phyloP scores from a whole-genome alignment of 495 filamentous ascomycete genomes.

The Friedmanniomyces simplex region DNA sequence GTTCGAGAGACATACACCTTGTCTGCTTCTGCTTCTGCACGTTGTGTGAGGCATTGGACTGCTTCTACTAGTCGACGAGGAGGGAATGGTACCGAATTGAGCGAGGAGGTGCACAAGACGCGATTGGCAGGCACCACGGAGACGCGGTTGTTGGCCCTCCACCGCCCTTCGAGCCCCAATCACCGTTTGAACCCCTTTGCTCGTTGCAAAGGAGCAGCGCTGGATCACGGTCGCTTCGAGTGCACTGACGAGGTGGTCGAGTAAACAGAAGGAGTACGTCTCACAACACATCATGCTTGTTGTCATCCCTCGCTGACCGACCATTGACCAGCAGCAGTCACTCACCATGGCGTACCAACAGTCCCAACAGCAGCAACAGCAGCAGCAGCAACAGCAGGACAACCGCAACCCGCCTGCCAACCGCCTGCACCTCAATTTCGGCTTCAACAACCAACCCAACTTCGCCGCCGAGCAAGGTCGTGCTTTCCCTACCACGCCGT shows the following conservation, averaged over 20 bases:
- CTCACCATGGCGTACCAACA: conserved; percentile 18
- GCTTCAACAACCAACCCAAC: conserved; percentile 29
- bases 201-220: not conserved
- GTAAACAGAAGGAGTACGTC: not conserved
- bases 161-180: not conserved
- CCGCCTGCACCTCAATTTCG: conserved; percentile 36
- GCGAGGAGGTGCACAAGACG: not conserved
- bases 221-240: not conserved
- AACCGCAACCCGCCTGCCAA: conserved; percentile 16
- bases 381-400: conserved; percentile 8
- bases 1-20: no score
- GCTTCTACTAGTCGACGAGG: no score
- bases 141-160: not conserved
- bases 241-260: not conserved
- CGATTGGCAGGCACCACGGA: not conserved
- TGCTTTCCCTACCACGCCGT: conserved; percentile 92
- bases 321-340: not conserved
- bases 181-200: not conserved
- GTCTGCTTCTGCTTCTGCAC: no score
- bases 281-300: not conserved
- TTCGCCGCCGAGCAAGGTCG: conserved; percentile 37
- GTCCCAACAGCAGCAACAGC: not conserved
- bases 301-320: not conserved
- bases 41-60: no score
- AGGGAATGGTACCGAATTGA: no score